These are phyloP conservation scores for Apiospora arundinis DNA, from an alignment of 2,329 filamentous ascomycete species.

Conservation along the genomic window DNA sequence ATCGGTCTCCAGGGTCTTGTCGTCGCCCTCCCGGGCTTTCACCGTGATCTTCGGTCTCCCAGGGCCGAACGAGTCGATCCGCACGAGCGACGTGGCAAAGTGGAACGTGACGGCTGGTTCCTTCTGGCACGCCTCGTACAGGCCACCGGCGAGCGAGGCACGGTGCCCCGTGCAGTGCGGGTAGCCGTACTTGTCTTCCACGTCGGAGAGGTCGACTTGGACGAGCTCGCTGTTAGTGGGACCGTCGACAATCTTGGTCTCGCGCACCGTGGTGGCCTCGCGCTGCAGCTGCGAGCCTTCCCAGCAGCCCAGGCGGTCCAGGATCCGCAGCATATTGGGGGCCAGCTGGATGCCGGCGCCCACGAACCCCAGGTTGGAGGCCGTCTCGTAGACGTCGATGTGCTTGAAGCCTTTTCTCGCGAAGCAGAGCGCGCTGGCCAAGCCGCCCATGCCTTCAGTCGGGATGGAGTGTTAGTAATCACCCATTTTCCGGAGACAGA, in stretches of 20 bases:
- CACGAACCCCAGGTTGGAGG: conserved; percentile 77
- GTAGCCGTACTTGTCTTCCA: conserved; percentile 72
- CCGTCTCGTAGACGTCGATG: conserved; percentile 77
- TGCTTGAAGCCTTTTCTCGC: conserved; percentile 78
- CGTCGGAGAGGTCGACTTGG: conserved; percentile 72
- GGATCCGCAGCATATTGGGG: conserved; percentile 80
- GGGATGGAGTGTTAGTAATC: background rate
- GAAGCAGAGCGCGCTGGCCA: conserved; percentile 74
- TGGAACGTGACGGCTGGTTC: conserved; percentile 71
- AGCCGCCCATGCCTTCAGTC: conserved; percentile 76
- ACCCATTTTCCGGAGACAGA: background rate
- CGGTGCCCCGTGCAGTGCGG: conserved; percentile 84
- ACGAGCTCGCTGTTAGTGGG: conserved; percentile 72
- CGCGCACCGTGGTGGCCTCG: conserved; percentile 73
- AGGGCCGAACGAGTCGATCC: conserved; percentile 64
- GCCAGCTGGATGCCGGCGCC: conserved; percentile 86
- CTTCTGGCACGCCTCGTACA: conserved; percentile 74
- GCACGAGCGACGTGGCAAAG: conserved; percentile 63
- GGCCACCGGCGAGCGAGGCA: conserved; percentile 69
- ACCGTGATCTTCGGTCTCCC: conserved; percentile 63
- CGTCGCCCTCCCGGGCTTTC: conserved; percentile 60
- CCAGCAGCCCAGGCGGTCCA: conserved; percentile 78
- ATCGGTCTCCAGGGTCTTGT: conserved; percentile 60
- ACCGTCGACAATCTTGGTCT: conserved; percentile 78
- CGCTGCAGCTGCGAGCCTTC: conserved; percentile 62